A percentile compares a stretch with the other conserved stretches of the same genome.
phyloP scores from a whole-genome alignment of 139 green algal species.

The Spirogloea muscicola region DNA sequence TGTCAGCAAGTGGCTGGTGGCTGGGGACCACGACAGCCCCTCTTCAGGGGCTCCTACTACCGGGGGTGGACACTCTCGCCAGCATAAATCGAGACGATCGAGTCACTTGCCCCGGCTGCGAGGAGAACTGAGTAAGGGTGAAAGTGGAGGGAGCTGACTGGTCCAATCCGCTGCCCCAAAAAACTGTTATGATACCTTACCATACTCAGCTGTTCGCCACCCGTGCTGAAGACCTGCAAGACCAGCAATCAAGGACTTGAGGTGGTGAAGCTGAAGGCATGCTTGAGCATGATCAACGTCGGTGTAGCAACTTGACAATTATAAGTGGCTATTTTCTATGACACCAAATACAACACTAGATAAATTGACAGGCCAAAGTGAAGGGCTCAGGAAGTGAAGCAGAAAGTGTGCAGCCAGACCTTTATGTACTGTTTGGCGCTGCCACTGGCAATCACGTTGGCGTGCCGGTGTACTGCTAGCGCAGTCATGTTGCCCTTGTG shows the following conservation, averaged over 20 bases:
- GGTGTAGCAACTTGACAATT: too few relatives aligned
- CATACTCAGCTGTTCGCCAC: constrained; percentile 63
- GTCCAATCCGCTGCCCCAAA: constrained; percentile 61
- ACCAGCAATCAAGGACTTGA: constrained; percentile 48
- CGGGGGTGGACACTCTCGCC: constrained; percentile 1
- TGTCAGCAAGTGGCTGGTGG: too few relatives aligned
- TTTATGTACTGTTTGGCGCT: constrained; percentile 71
- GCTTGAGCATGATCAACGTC: too few relatives aligned
- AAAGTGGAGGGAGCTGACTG: constrained; percentile 75
- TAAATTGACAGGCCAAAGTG: too few relatives aligned
- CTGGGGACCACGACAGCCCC: neutral
- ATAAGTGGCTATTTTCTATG: too few relatives aligned
- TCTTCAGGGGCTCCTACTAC: neutral
- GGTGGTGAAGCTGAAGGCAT: too few relatives aligned
- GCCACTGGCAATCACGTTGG: constrained; percentile 75
- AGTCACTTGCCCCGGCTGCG: constrained; percentile 59
- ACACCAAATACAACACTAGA: too few relatives aligned
- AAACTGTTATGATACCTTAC: constrained; percentile 66
- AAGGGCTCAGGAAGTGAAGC: too few relatives aligned
- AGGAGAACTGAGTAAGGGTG: constrained; percentile 78
- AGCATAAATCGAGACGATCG: constrained; percentile 42
- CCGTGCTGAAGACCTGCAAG: constrained; percentile 45
- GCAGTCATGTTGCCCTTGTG: constrained; percentile 66
- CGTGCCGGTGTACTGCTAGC: constrained; percentile 70
- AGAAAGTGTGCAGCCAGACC: too few relatives aligned